Percentiles rank a stretch among this genome's conserved stretches.
Evolutionary conservation across 1,284 basidiomycete species (phyloP).

Genomic region (Ceratobasidium sp.): DNA sequence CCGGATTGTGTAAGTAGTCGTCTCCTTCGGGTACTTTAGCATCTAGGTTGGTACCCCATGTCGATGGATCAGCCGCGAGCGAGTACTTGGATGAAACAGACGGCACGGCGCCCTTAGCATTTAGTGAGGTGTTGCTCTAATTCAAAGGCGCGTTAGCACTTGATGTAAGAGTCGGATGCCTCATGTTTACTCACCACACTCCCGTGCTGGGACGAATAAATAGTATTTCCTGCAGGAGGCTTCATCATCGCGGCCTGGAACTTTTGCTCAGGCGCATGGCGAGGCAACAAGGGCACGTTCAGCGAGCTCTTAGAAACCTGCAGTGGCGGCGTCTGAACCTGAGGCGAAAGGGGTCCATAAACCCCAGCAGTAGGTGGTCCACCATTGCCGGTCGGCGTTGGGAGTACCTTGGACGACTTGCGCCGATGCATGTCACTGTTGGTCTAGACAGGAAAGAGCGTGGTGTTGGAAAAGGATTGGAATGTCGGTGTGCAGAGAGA

Average conservation of each 20-base stretch:
- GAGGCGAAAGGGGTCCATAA: not conserved
- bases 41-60: conserved; percentile 43
- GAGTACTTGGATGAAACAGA: conserved; percentile 42
- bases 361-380: not conserved
- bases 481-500: no score
- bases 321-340: not conserved
- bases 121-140: conserved; percentile 5
- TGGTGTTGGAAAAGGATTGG: no score
- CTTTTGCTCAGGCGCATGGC: not conserved
- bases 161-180: no score
- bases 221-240: conserved; percentile 5
- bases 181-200: not conserved
- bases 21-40: conserved; percentile 42
- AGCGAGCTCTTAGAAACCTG: conserved; percentile 10
- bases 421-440: conserved; percentile 27
- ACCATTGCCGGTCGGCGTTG: not conserved
- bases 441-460: no score
- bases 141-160: not conserved
- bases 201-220: not conserved
- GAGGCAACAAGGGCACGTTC: conserved; percentile 9
- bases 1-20: conserved; percentile 46
- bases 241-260: conserved; percentile 40
- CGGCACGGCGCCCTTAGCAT: not conserved
- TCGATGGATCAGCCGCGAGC: conserved; percentile 44
- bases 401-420: conserved; percentile 22